Base-by-base conservation (phyloP, 768 basidiomycete species). In the Daedalea quercina region DNA sequence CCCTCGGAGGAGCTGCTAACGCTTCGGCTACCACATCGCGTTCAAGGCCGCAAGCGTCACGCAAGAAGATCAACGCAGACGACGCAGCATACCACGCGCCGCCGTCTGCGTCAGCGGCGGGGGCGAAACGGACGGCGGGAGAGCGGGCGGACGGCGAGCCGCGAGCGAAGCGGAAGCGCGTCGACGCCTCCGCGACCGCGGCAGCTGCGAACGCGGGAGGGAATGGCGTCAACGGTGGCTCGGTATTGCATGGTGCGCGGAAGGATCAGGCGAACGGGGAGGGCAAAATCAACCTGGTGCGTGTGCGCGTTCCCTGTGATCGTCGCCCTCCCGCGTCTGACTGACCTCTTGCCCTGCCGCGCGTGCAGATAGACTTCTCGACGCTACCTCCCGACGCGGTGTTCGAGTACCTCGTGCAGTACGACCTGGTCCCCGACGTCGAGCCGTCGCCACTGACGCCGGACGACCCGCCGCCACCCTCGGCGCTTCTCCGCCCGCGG, bases 101-200 rank as follows among this genome's bases (percentile, higher is more conserved):
- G n/a, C 48, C 54, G 3, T 17, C 57, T 25, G 48, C 40, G 3
- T 33, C 46, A 6, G 47, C 44, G 20, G 57, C 56, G 19, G 79
- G 80, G 34, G 65, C 75, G 17, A 90, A 90, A 63, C 70, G 88
- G 57, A 79, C 80, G 43, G 87, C 86, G 0, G 70, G 63, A 17
- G 88, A 90, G 48, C 79, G 81, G 60, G 76, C 71, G 23, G 86
- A 89, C 8, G 85, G 84, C n/a, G 88, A 90, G 58, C 81, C 84
- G 15, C 74, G 87, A 46, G 73, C 76, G 50, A 90, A 91, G 68
- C 71, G 88, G 60, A 90, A 88, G 69, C 78, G 85, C 58, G 73
- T 79, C 34, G 87, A 87, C 33, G 65, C 72, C 25, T 56, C 60
- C 19, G 57, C 65, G 9, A 53, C 65, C 15, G 61, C 60, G 11